These are phyloP conservation scores for Calonectria pauciramosa DNA, from an alignment of 2,329 filamentous ascomycete species.

Conservation along the genomic window DNA sequence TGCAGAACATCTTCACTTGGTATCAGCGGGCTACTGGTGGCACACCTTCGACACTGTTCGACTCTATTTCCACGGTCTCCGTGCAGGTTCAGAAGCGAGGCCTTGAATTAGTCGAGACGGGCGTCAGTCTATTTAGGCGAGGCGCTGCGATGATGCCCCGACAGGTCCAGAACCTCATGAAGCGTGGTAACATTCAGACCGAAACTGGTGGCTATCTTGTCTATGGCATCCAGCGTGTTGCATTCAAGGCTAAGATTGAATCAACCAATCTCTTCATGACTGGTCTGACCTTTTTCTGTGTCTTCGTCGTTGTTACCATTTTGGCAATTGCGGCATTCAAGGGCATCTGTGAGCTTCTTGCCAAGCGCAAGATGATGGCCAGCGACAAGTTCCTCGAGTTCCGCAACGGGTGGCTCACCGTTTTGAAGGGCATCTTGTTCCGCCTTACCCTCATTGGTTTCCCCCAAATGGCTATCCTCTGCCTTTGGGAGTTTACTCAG, in stretches of 20 bases:
- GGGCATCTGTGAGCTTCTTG: slow-evolving; percentile 80
- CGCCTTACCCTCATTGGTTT: slow-evolving; percentile 91
- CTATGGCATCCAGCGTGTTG: slow-evolving; percentile 88
- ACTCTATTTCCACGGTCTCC: slow-evolving; percentile 79
- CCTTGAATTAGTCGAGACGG: slow-evolving; percentile 54
- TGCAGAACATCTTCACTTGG: slow-evolving; percentile 93
- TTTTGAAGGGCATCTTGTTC: slow-evolving; percentile 94
- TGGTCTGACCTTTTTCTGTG: slow-evolving; percentile 87
- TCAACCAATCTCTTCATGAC: slow-evolving; percentile 95
- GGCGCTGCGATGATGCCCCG: slow-evolving; percentile 66
- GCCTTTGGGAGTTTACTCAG: slow-evolving; percentile 92
- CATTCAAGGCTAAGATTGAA: slow-evolving; percentile 88
- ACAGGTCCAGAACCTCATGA: slow-evolving; percentile 58
- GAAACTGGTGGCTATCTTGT: slow-evolving; percentile 73
- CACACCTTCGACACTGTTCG: slow-evolving; percentile 82
- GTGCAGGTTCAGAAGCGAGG: slow-evolving; percentile 83
- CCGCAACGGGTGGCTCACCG: slow-evolving; percentile 92
- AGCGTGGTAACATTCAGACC: slow-evolving; percentile 68
- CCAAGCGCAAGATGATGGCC: slow-evolving; percentile 83
- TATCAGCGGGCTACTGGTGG: slow-evolving; percentile 95
- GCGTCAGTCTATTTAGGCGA: slow-evolving; percentile 66
- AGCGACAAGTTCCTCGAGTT: slow-evolving; percentile 91
- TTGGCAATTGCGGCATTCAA: slow-evolving; percentile 85
- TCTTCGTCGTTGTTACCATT: slow-evolving; percentile 83
- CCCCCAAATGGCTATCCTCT: slow-evolving; percentile 90